Evolutionary conservation across 1,139 yeast species (phyloP).

Genomic region (Yamadazyma sp.): DNA sequence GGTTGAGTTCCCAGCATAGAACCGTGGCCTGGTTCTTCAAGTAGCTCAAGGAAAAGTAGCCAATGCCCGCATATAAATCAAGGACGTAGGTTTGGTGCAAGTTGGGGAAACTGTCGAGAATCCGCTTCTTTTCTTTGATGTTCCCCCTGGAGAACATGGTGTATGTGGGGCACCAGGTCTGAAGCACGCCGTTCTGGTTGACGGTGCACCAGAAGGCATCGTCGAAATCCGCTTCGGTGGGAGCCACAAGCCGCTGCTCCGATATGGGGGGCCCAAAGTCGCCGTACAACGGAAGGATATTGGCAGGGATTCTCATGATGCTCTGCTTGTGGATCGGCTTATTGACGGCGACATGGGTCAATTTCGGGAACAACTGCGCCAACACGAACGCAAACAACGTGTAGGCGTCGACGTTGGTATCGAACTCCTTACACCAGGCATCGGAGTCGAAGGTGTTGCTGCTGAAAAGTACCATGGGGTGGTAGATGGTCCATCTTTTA

Average conservation of each 20-base stretch:
- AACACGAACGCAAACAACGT: constrained; percentile 27
- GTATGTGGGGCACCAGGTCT: constrained; percentile 80
- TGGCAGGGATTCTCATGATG: constrained; percentile 61
- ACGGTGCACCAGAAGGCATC: constrained; percentile 71
- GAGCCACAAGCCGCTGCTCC: constrained; percentile 27
- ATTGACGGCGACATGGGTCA: constrained; percentile 70
- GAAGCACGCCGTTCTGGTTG: constrained; percentile 72
- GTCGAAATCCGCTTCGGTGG: constrained; percentile 44
- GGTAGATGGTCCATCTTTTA: constrained; percentile 60
- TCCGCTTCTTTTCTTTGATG: constrained; percentile 74
- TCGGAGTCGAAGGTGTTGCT: constrained; percentile 38
- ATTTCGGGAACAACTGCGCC: constrained; percentile 16
- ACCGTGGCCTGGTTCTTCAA: constrained; percentile 55
- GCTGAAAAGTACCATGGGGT: constrained; percentile 64
- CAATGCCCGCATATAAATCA: constrained; percentile 84
- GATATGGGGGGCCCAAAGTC: constrained; percentile 56
- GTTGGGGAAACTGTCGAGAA: constrained; percentile 40
- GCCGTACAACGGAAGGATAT: constrained; percentile 60
- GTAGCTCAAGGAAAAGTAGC: constrained; percentile 78
- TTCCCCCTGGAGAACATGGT: constrained; percentile 94
- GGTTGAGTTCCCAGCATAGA: constrained; percentile 82
- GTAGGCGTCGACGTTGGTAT: constrained; percentile 10
- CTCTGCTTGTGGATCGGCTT: constrained; percentile 62
- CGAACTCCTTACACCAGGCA: constrained; percentile 28
- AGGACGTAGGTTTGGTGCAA: constrained; percentile 47